Base-by-base conservation (phyloP, 768 basidiomycete species). In the Pleurotus sapidus region DNA sequence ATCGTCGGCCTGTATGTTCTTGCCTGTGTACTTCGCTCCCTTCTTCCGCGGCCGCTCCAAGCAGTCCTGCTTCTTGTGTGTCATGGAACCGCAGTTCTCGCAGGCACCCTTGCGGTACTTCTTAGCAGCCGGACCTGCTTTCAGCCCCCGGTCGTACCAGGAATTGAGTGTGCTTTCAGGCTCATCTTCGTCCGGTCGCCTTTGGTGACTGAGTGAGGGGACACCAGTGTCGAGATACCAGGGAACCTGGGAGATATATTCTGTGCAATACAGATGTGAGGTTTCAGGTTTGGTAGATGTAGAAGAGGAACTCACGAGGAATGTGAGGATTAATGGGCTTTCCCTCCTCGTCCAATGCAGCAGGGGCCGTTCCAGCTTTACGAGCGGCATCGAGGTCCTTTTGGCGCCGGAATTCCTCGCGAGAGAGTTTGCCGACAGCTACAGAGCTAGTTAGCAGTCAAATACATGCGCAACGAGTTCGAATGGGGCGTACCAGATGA, bases 91-190 rank as follows among this genome's bases (percentile, higher is more conserved):
- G 62, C 97, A 99, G 67, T 99, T 99, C 77, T 98, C 95, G 77
- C 97, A 99, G 25, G 97, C 97, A 34, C 97, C 97, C 68, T 96
- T 95, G 61, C 97, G 84, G 69, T 89, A 99, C 72, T 98, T 98
- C 70, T 94, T 97, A 25, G 96, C 92, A 2, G 93, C 93, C 1
- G 94, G 94, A 9, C 93, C 95, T 0, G 88, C 84, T 61, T 84
- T 89, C 14, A 79, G 80, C 12, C 93, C 93, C 61, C 96, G 83
- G 72, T 93, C 90, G 70, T 97, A 98, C 91, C 95, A 95, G 59
- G 84, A 83, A 64, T 95, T 87, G 63, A 95, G 86, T 70, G 90
- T 91, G 68, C 79, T 77, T 7, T 82, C 70, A 55, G 77, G 73
- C 25, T 54, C 18, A 25, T 73, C 67, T 60, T 86, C 85, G 27